Base-by-base conservation (phyloP, 2,329 filamentous ascomycete genomes). In the Zasmidium cellare region DNA sequence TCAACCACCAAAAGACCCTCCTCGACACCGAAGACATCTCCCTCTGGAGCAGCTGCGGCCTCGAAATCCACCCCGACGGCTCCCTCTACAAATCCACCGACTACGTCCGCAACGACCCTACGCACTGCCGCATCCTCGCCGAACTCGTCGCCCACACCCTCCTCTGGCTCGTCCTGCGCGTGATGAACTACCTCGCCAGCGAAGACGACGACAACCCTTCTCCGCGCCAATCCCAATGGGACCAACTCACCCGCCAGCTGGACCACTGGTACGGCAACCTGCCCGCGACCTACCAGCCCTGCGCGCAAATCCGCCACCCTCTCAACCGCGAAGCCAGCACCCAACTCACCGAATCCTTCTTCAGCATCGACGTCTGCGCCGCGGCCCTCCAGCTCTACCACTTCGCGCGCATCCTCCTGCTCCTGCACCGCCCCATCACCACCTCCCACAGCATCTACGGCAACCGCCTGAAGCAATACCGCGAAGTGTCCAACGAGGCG, bases 361-460 rank as follows among this genome's bases (percentile, higher is more conserved):
- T 86, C 71, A 80, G 80, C 61, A 79, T 84, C 1, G 80, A 84
- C 0, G 81, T 87, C 74, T 88, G 84, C 70, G 84, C 83, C 0
- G 84, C 85, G 0, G 83, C 85, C 1, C 85, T 87, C 77, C 84
- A 87, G 63, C 81, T 82, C 38, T 88, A 87, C 61, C 83, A 88
- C 66, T 87, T 87, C 75, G 83, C 83, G 1, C 80, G 83, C 38
- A 84, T 87, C 14, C 76, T 86, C 1, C 71, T 88, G 0, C 77
- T 85, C 3, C 79, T 87, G 53, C 83, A 82, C 77, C 20, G 82
- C 83, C 80, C 79, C 0, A 78, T 81, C 1, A 78, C 79, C 56
- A 76, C 77, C 18, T 51, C 54, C 18, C 19, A 79, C 76, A 46
- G 81, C 78, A 5, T 74, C 80, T 2, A 79, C 76, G 57, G 79